Percentiles rank a stretch among this genome's conserved stretches.
These are phyloP conservation scores for Choanephora cucurbitarum DNA, from an alignment of 371 early-diverging fungal species.

Conservation along the genomic window DNA sequence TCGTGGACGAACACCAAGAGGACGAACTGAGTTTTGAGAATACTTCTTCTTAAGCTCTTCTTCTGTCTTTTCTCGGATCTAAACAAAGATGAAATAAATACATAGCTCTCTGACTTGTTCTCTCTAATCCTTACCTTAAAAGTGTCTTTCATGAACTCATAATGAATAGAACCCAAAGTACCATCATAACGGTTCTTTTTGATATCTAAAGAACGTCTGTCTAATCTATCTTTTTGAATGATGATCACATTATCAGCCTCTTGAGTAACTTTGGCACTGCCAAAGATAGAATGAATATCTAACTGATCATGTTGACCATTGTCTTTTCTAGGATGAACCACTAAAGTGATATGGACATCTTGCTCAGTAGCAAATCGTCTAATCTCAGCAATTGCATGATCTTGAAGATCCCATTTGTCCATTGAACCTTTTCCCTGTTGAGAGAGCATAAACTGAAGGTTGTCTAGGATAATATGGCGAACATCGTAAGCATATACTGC, in stretches of 20 bases:
- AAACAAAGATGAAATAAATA: too few species aligned
- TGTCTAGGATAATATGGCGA: slow-evolving; percentile 76
- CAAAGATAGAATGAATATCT: slow-evolving; percentile 75
- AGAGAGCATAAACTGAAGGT: slow-evolving; percentile 81
- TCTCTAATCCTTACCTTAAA: slow-evolving; percentile 46
- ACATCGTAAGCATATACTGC: slow-evolving; percentile 75
- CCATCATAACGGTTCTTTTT: slow-evolving; percentile 81
- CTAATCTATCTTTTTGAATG: slow-evolving; percentile 49
- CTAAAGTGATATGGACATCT: slow-evolving; percentile 76
- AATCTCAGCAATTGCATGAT: slow-evolving; percentile 67
- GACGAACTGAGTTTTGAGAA: too few species aligned
- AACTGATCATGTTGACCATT: slow-evolving; percentile 39
- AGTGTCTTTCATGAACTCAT: slow-evolving; percentile 37
- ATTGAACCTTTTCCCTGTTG: slow-evolving; percentile 60
- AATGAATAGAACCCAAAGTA: slow-evolving; percentile 62
- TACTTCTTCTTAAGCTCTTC: too few species aligned
- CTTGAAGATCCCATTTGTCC: slow-evolving; percentile 77
- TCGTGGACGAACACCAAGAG: too few species aligned
- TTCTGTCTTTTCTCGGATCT: too few species aligned
- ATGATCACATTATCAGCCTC: slow-evolving; percentile 85
- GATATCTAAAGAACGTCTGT: slow-evolving; percentile 59
- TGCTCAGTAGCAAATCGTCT: slow-evolving; percentile 72
- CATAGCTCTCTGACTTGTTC: too few species aligned
- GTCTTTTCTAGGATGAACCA: slow-evolving; percentile 79
- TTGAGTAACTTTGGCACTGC: slow-evolving; percentile 81